Base-by-base conservation (phyloP, 345 rosid genomes). In the Turnera subulata region DNA sequence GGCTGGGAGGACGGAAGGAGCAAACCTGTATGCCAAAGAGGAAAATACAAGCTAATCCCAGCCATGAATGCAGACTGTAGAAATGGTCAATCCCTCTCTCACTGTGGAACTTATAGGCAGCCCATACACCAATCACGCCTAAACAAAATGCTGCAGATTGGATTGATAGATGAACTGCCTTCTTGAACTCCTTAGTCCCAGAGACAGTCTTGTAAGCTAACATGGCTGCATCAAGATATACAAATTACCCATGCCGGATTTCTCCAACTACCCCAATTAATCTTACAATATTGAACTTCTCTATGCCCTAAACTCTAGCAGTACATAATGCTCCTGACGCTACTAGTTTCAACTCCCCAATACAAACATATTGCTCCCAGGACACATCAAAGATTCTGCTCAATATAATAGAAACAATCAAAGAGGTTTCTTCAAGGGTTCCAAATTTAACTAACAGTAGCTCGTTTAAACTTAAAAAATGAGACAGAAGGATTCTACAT, bases 11-110 rank as follows among this genome's bases (percentile, higher is more conserved):
- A 35, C 9, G 3, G 55, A 26, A 19, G 4, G 48, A 32, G 22
- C 18, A 49, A 20, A 92, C 98, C 96, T 92, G 98, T 59, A 82
- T 62, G 18, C 85, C 75, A 10, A 92, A 92, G 43, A 86, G 81
- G 65, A 83, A 68, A 46, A 92, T 72, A 69, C 95, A 89, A 58
- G 83, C 77, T 15, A 92, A 63, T 32, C 98, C 98, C 63, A 89
- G 78, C 98, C 96, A 89, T 0, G 96, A 92, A 76, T 89, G 96
- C 55, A 92, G 86, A 74, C 93, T 92, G 82, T 92, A 92, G 72
- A 92, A 92, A 58, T 92, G 85, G 26, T 89, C 96, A 0, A 92
- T 82, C 59, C 98, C 96, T 78, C 83, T 92, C 50, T 86, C 95
- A 26, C 78, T 80, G 80, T 92, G 98, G 73, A 92, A 92, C 68